These are phyloP conservation scores for Extremus antarcticus DNA, from an alignment of 495 filamentous ascomycete genomes.

Conservation along the genomic window DNA sequence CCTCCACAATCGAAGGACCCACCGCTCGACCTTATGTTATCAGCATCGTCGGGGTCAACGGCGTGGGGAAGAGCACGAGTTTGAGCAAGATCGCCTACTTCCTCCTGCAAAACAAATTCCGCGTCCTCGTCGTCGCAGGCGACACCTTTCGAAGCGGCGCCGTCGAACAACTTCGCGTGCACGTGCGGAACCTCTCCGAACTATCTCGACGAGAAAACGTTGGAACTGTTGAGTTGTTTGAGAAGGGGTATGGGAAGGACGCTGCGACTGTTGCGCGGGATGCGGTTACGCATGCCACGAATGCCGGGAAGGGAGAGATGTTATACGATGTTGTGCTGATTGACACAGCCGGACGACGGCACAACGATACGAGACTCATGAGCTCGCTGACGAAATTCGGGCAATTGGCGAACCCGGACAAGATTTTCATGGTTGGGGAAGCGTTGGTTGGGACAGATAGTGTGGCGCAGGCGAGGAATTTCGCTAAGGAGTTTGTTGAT, in stretches of 20 bases:
- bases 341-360: constrained; percentile 86
- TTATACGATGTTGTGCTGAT: constrained; percentile 86
- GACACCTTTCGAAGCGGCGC: constrained; percentile 97
- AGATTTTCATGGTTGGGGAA: constrained; percentile 98
- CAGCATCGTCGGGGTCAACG: constrained; percentile 95
- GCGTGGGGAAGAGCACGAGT: constrained; percentile 95
- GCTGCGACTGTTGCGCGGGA: constrained; percentile 92
- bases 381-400: constrained; percentile 91
- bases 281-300: constrained; percentile 58
- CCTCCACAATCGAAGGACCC: constrained; percentile 57
- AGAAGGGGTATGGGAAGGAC: constrained; percentile 96
- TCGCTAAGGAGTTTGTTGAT: constrained; percentile 74
- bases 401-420: constrained; percentile 88
- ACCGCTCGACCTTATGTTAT: constrained; percentile 78
- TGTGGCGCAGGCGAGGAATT: constrained; percentile 89
- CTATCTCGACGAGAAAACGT: constrained; percentile 71
- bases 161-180: constrained; percentile 91
- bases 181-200: constrained; percentile 82
- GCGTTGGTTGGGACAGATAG: constrained; percentile 90
- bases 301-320: constrained; percentile 32
- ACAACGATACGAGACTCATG: constrained; percentile 94
- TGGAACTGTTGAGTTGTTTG: constrained; percentile 78
- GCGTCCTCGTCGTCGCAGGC: constrained; percentile 88
- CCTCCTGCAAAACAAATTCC: constrained; percentile 89
- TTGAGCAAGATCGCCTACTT: constrained; percentile 96